These are phyloP conservation scores for Plantago major DNA, from an alignment of 257 asterid genomes.

Conservation along the genomic window DNA sequence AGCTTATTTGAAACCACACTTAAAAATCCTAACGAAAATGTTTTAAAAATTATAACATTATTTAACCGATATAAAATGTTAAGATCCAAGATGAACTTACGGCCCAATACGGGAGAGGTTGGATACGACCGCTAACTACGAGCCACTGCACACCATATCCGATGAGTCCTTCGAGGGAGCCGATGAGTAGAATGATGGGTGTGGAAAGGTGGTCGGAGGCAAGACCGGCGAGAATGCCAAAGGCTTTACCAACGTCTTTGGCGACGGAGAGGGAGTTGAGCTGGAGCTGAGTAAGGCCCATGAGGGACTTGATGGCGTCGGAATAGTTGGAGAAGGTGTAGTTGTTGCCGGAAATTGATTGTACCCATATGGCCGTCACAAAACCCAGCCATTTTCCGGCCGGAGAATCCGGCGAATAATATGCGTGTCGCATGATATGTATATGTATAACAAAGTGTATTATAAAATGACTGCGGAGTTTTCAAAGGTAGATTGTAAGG, in stretches of 20 bases:
- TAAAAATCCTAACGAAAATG: too few species aligned
- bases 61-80: too few species aligned
- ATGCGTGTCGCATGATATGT: too few species aligned
- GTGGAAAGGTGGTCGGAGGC: slow-evolving; percentile 86
- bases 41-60: too few species aligned
- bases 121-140: slow-evolving; percentile 75
- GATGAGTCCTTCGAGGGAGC: slow-evolving; percentile 74
- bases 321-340: slow-evolving; percentile 92
- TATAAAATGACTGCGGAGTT: too few species aligned
- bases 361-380: slow-evolving; percentile 94
- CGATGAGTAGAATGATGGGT: slow-evolving; percentile 71
- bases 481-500: too few species aligned
- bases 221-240: slow-evolving; percentile 81
- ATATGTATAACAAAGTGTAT: too few species aligned
- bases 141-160: slow-evolving; percentile 99
- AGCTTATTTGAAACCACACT: too few species aligned
- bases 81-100: slow-evolving; percentile 23
- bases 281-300: slow-evolving; percentile 90
- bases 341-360: slow-evolving; percentile 89
- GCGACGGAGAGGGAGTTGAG: slow-evolving; percentile 92
- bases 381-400: slow-evolving; percentile 68
- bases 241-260: slow-evolving; percentile 87
- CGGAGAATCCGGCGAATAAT: too few species aligned
- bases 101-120: slow-evolving; percentile 89
- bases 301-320: slow-evolving; percentile 68